Percentiles rank a stretch among this genome's conserved stretches.
phyloP scores from a whole-genome alignment of 2,329 filamentous ascomycete species.

The Fonsecaea multimorphosa region DNA sequence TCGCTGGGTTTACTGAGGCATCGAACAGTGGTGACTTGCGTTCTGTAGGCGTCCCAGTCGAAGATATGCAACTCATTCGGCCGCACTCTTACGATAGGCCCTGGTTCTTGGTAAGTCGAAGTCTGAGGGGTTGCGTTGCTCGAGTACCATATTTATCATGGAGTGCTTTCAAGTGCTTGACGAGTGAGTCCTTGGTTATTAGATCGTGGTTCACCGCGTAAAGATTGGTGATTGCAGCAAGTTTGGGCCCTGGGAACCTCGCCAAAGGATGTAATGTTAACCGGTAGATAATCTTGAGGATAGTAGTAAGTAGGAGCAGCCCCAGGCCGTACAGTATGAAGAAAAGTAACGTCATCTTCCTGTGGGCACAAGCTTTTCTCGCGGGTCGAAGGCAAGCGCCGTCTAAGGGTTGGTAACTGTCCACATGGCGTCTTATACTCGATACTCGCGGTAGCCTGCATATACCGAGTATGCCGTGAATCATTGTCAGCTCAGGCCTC shows the following conservation, averaged over 20 bases:
- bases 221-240: slow-evolving; percentile 41
- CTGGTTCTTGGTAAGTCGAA: slow-evolving; percentile 21
- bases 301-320: background rate
- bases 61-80: slow-evolving; percentile 31
- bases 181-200: slow-evolving; percentile 41
- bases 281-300: slow-evolving; percentile 36
- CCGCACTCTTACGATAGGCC: slow-evolving; percentile 35
- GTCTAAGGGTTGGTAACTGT: background rate
- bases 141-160: slow-evolving; percentile 46
- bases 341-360: slow-evolving; percentile 3
- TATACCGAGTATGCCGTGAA: too few relatives aligned
- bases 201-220: slow-evolving; percentile 44
- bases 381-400: background rate
- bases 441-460: background rate
- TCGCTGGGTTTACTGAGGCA: background rate
- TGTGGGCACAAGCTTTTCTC: background rate
- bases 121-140: too few relatives aligned
- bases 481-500: background rate
- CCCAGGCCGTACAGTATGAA: slow-evolving; percentile 1
- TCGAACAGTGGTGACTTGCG: background rate
- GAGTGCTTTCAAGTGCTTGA: slow-evolving; percentile 44
- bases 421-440: background rate
- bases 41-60: slow-evolving; percentile 23
- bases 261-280: slow-evolving; percentile 45
- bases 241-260: slow-evolving; percentile 45